Conservation (phyloP, 1,139 yeast species). For the Meyerozyma smithsonii region DNA sequence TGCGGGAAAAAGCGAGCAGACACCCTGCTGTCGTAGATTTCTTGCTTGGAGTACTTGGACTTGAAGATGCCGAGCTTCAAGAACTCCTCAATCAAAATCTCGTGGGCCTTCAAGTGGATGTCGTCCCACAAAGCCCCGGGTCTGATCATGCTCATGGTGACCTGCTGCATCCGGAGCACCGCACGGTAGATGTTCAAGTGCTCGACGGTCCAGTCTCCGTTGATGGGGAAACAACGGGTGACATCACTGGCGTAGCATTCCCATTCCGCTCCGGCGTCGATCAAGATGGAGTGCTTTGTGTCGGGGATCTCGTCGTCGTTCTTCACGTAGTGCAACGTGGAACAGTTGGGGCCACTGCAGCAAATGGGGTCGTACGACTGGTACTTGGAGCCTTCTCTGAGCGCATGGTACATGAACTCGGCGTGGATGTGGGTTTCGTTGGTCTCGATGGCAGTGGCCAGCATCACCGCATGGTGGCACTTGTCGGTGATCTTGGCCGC, state of each 20-base stretch:
- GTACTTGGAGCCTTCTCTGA: conserved; percentile 86
- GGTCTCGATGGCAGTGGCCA: conserved; percentile 80
- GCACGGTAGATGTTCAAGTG: conserved; percentile 76
- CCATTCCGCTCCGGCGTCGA: conserved; percentile 99
- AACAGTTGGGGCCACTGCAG: conserved; percentile 88
- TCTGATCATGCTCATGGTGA: conserved; percentile 61
- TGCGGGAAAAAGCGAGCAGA: conserved; percentile 88
- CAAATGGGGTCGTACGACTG: conserved; percentile 94
- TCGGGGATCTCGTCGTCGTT: conserved; percentile 64
- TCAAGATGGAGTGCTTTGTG: conserved; percentile 58
- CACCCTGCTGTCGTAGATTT: conserved; percentile 63
- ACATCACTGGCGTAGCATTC: conserved; percentile 88
- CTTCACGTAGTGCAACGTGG: conserved; percentile 84
- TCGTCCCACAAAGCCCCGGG: conserved; percentile 89
- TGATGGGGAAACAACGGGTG: conserved; percentile 90
- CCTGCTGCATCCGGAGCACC: conserved; percentile 80
- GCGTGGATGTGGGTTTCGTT: conserved; percentile 94
- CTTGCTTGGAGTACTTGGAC: conserved; percentile 53
- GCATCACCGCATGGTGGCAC: conserved; percentile 88
- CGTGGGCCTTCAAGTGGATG: conserved; percentile 75
- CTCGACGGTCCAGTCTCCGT: conserved; percentile 85
- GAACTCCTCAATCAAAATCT: conserved; percentile 67
- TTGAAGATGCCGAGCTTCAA: conserved; percentile 73
- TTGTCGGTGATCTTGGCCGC: conserved; percentile 85
- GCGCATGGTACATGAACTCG: conserved; percentile 88